phyloP scores from a whole-genome alignment of 106 monocot species.

The Chionographis japonica region DNA sequence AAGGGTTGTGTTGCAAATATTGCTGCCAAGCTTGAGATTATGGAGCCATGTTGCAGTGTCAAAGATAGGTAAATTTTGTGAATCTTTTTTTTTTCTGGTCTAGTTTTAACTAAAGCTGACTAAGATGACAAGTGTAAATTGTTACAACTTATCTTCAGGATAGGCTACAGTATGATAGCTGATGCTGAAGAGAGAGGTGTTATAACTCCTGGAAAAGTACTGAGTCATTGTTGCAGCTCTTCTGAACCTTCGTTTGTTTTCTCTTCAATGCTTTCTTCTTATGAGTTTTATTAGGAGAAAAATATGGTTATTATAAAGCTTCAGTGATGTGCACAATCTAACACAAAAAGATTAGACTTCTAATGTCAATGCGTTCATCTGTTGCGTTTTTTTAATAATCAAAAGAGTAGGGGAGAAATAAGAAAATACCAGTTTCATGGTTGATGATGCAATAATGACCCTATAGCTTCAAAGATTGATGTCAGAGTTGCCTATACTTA shows the following conservation, averaged over 20 bases:
- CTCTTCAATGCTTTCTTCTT: neutral
- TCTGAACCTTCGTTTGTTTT: neutral
- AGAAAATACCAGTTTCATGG: no score
- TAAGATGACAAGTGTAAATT: neutral
- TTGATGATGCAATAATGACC: no score
- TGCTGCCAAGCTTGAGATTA: constrained; percentile 96
- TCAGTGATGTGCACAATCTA: no score
- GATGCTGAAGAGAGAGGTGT: constrained; percentile 85
- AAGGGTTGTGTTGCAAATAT: constrained; percentile 83
- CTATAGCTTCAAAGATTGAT: no score
- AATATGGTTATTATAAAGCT: no score
- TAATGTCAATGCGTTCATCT: no score
- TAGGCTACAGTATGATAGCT: constrained; percentile 92
- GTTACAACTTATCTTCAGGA: constrained; percentile 42
- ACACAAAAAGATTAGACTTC: no score
- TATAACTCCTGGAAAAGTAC: constrained; percentile 94
- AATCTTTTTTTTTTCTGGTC: neutral
- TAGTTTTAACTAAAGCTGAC: neutral
- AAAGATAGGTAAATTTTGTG: constrained; percentile 64
- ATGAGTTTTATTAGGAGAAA: no score
- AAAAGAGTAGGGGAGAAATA: no score
- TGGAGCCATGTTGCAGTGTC: constrained; percentile 98
- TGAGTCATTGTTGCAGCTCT: neutral
- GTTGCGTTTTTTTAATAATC: no score
- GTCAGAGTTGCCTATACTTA: no score